Percentiles rank a stretch among this genome's conserved stretches.
These are phyloP conservation scores for Calonectria pauciramosa DNA, from an alignment of 2,329 filamentous ascomycete species.

Conservation along the genomic window DNA sequence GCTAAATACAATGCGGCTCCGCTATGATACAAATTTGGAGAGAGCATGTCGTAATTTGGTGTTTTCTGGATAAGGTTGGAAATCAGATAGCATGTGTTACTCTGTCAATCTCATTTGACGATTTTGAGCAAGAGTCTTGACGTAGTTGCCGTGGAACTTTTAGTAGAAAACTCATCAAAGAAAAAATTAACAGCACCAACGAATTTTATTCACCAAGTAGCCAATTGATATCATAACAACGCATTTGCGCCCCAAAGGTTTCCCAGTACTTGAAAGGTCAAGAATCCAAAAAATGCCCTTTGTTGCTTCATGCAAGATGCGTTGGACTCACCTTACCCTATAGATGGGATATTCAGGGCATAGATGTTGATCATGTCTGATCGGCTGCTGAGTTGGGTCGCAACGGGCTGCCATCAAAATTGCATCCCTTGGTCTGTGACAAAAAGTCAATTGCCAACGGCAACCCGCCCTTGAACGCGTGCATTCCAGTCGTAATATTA, in stretches of 20 bases:
- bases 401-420: not conserved
- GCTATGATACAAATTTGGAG: not conserved
- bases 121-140: not conserved
- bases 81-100: not conserved
- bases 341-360: not conserved
- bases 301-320: not conserved
- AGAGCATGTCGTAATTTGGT: not conserved
- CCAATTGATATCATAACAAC: not conserved
- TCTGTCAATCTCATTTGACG: not conserved
- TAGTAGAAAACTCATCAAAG: not conserved
- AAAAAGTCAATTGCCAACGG: not conserved
- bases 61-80: not conserved
- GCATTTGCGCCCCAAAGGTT: not conserved
- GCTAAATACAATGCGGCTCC: not conserved
- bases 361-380: not conserved
- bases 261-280: not conserved
- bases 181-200: too few species aligned
- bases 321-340: not conserved
- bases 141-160: not conserved
- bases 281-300: not conserved
- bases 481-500: not conserved
- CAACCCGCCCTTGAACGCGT: not conserved
- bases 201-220: not conserved
- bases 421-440: not conserved
- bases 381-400: not conserved